Base-by-base conservation (phyloP, 2,329 filamentous ascomycete genomes). In the Phialocephala subalpina region DNA sequence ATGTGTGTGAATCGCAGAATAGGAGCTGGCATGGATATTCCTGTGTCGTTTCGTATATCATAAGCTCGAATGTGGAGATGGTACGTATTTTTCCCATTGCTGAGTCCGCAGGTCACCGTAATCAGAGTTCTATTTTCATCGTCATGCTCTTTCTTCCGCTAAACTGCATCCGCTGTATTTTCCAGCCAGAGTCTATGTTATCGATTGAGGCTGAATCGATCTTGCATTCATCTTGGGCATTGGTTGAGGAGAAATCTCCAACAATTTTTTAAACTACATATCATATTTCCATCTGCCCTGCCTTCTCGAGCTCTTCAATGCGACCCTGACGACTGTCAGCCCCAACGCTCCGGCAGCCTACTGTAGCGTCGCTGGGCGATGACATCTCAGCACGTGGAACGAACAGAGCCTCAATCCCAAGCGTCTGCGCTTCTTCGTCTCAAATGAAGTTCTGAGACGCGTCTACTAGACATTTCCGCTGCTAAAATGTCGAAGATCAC, bases 401-500 rank as follows among this genome's bases (percentile, higher is more conserved):
- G 14, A 47, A 53, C 49, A 61, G 62, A 64, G 57, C 62, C 62
- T 40, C 52, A 64, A 53, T 29, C 12, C 33, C 42, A 22, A 40
- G 29, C 45, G 18, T 49, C 45, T 49, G 45, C 18, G 22, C 20
- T 29, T 45, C 57, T 42, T 47, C n/a, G 7, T 6, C 25, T 42
- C 57, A 33, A 27, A 11, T 27, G 27, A 18, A 16, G 22, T 56
- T 38, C 57, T 57, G 40, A 25, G 52, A 40, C 20, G 16, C 47
- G 27, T 2, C 16, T 29, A 14, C 9, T 27, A 7, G 18, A 20
- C 38, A 14, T 42, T 6, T 25, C 55, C 25, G 49, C 36, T 63
- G 20, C 20, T 3, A 64, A 7, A 38, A 73, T 72, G 70, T 80
- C 83, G 40, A 91, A 89, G 73, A 90, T 92, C 75, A 92, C 87